Conservation (phyloP, 805 yeast genomes). For the Pachysolen tannophilus region DNA sequence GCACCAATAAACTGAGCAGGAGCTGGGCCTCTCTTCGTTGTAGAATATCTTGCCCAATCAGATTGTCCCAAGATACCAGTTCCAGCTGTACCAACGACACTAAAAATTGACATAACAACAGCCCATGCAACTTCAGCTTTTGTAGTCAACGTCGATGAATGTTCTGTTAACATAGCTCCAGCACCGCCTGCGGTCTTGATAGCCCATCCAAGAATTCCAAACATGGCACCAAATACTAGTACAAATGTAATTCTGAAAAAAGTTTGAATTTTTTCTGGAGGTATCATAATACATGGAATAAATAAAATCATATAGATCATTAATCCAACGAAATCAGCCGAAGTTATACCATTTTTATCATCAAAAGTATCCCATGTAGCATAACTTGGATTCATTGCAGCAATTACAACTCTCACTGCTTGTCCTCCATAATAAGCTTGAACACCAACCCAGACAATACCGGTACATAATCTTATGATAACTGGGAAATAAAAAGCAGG, state of each 20-base stretch:
- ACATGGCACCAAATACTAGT: slow-evolving; percentile 20
- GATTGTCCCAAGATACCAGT: slow-evolving; percentile 11
- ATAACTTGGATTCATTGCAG: slow-evolving; percentile 11
- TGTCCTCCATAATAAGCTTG: slow-evolving; percentile 25
- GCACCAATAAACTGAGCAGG: slow-evolving; percentile 12
- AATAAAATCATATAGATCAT: too few species aligned
- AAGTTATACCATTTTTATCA: slow-evolving; percentile 14
- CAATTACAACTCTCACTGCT: slow-evolving; percentile 18
- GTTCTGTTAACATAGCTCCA: too few species aligned
- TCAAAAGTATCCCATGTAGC: slow-evolving; percentile 15
- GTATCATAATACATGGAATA: slow-evolving; percentile 17
- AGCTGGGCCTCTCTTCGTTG: slow-evolving; percentile 5
- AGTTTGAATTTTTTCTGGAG: slow-evolving; percentile 22
- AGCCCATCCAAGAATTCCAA: slow-evolving; percentile 23
- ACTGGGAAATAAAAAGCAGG: slow-evolving; percentile 21
- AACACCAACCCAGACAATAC: slow-evolving; percentile 24
- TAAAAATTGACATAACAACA: slow-evolving; percentile 9
- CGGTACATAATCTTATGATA: slow-evolving; percentile 21
- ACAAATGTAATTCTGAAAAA: slow-evolving; percentile 18
- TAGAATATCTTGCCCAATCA: slow-evolving; percentile 12
- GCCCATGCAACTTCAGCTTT: slow-evolving; percentile 12
- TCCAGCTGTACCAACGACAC: slow-evolving; percentile 12
- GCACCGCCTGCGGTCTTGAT: slow-evolving; percentile 20
- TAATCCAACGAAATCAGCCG: too few species aligned
- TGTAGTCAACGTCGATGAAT: slow-evolving; percentile 1